Evolutionary conservation across 2,329 filamentous ascomycete genomes (phyloP).

Genomic region (Colletotrichum australisinense): DNA sequence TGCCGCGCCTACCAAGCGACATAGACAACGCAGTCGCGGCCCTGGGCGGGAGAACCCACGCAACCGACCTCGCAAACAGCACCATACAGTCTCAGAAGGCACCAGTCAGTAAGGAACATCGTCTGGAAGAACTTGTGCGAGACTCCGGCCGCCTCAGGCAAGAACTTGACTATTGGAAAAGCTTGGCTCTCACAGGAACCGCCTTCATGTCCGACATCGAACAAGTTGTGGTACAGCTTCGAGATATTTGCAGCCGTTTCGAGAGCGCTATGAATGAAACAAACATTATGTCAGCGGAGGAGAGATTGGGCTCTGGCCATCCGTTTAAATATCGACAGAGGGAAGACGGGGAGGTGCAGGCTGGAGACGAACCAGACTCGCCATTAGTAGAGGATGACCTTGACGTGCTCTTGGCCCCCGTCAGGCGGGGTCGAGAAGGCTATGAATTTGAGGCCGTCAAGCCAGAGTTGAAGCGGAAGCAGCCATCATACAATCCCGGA

Average conservation of each 20-base stretch:
- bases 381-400: not conserved
- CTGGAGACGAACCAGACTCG: not conserved
- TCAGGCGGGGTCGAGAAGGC: not conserved
- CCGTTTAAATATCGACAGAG: not conserved
- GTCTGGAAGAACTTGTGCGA: constrained; percentile 50
- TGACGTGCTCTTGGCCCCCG: not conserved
- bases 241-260: not conserved
- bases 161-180: constrained; percentile 3
- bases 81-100: constrained; percentile 6
- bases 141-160: constrained; percentile 1
- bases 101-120: constrained; percentile 52
- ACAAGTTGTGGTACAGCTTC: not conserved
- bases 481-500: not conserved
- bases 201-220: not conserved
- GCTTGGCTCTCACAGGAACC: not conserved
- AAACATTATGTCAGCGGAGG: not conserved
- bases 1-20: not conserved
- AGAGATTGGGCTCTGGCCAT: not conserved
- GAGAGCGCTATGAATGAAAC: not conserved
- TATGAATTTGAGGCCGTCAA: not conserved
- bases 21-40: not conserved
- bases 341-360: not conserved
- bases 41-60: not conserved
- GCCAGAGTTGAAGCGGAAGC: not conserved
- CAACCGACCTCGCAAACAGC: not conserved